Conservation (phyloP, 108 stramenopile species). For the Nitzschia sp. region DNA sequence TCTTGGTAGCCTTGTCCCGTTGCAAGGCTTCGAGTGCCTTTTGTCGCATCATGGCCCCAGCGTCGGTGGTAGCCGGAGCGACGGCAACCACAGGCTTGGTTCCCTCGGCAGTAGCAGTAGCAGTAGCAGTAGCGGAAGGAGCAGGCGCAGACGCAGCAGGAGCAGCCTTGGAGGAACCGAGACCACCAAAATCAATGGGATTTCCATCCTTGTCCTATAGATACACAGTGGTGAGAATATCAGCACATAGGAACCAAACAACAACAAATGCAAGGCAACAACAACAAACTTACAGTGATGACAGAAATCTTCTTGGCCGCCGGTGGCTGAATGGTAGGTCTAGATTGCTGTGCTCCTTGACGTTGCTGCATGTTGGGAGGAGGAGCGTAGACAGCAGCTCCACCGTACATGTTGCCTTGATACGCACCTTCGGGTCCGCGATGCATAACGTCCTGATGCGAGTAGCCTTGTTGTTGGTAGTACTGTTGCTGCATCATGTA, state of each 20-base stretch:
- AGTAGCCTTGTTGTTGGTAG: no score
- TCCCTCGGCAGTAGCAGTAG: background rate
- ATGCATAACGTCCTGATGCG: no score
- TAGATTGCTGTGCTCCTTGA: background rate
- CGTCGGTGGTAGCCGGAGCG: slow-evolving; percentile 14
- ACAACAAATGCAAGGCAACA: no score
- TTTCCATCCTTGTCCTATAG: slow-evolving; percentile 65
- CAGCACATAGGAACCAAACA: no score
- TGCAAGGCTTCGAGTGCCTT: slow-evolving; percentile 62
- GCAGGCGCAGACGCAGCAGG: slow-evolving; percentile 28
- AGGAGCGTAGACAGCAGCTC: no score
- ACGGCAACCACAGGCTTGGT: no score
- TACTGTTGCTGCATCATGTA: no score
- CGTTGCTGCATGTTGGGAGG: background rate
- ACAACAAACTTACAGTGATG: background rate
- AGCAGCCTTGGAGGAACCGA: slow-evolving; percentile 17
- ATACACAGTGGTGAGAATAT: no score
- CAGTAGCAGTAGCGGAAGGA: slow-evolving; percentile 8
- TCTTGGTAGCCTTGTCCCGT: slow-evolving; percentile 29
- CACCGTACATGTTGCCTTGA: no score
- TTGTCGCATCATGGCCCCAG: slow-evolving; percentile 67
- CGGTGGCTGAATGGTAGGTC: slow-evolving; percentile 2
- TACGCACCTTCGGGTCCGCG: no score
- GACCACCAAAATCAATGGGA: slow-evolving; percentile 47
- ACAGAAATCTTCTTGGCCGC: background rate